A percentile compares a stretch with the other conserved stretches of the same genome.
These are phyloP conservation scores for Juglanconis oblonga DNA, from an alignment of 2,329 filamentous ascomycete genomes.

Conservation along the genomic window DNA sequence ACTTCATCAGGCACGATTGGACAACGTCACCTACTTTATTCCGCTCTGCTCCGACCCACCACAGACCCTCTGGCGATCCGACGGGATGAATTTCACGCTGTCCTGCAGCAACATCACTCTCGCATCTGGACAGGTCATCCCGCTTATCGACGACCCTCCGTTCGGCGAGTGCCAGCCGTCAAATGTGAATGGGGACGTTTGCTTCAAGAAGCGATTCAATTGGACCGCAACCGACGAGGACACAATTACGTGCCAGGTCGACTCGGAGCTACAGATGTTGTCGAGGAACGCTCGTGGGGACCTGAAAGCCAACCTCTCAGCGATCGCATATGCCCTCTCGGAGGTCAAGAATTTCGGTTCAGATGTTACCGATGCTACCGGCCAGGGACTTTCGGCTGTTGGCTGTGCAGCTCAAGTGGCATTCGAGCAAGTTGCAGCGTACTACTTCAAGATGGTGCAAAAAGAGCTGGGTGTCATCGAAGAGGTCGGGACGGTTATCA, in stretches of 20 bases:
- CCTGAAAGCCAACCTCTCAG: not conserved
- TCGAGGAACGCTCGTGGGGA: not conserved
- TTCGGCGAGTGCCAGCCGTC: not conserved
- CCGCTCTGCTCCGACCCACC: constrained; percentile 1
- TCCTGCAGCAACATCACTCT: not conserved
- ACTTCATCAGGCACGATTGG: not conserved
- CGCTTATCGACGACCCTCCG: not conserved
- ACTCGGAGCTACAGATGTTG: not conserved
- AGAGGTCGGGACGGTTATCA: not conserved
- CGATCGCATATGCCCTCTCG: constrained; percentile 1
- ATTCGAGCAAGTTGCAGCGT: constrained; percentile 1
- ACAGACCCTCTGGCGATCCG: constrained; percentile 6
- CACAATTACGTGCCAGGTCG: not conserved
- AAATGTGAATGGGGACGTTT: not conserved
- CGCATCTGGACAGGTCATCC: not conserved
- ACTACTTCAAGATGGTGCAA: constrained; percentile 9
- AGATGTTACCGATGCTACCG: not conserved
- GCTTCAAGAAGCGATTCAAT: not conserved
- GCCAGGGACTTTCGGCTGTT: constrained; percentile 1
- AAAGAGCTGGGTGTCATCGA: not conserved
- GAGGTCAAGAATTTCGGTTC: not conserved
- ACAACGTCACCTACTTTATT: not conserved
- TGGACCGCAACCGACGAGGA: not conserved
- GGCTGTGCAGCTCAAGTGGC: constrained; percentile 5
- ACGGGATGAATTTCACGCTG: not conserved